Conservation (phyloP, 352 stramenopile species). For the Globisporangium lucens region DNA sequence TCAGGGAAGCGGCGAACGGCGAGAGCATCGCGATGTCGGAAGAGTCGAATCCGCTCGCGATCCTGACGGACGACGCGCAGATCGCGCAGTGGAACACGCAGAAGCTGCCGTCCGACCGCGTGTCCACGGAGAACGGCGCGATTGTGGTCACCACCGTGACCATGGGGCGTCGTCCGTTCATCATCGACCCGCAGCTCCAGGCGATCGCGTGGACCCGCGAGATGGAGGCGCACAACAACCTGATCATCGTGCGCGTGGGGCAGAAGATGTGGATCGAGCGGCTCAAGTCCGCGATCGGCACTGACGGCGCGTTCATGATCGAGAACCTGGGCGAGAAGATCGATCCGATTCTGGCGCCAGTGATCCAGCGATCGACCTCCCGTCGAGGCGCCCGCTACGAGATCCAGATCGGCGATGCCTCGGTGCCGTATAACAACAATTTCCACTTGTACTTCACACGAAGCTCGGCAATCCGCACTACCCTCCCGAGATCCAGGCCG, state of each 20-base stretch:
- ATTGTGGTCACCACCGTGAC: constrained; percentile 91
- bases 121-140: constrained; percentile 93
- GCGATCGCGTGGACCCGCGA: constrained; percentile 93
- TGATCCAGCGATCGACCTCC: constrained; percentile 94
- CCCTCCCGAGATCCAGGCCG: constrained; percentile 93
- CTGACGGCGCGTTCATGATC: constrained; percentile 91
- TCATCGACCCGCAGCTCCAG: constrained; percentile 94
- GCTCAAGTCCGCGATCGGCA: constrained; percentile 92
- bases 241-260: constrained; percentile 93
- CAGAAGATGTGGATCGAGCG: constrained; percentile 95
- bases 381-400: constrained; percentile 91
- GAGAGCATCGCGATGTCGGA: constrained; percentile 91
- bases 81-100: constrained; percentile 95
- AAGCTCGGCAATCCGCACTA: constrained; percentile 95
- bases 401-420: constrained; percentile 93
- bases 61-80: constrained; percentile 90
- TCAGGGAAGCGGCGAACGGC: constrained; percentile 82
- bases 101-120: constrained; percentile 88
- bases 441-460: constrained; percentile 95
- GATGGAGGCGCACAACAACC: constrained; percentile 89
- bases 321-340: constrained; percentile 95
- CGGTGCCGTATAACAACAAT: constrained; percentile 92
- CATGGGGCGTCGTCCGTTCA: constrained; percentile 88
- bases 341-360: constrained; percentile 90
- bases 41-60: constrained; percentile 85